phyloP scores from a whole-genome alignment of 2,329 filamentous ascomycete genomes.

The Venturia asperata region DNA sequence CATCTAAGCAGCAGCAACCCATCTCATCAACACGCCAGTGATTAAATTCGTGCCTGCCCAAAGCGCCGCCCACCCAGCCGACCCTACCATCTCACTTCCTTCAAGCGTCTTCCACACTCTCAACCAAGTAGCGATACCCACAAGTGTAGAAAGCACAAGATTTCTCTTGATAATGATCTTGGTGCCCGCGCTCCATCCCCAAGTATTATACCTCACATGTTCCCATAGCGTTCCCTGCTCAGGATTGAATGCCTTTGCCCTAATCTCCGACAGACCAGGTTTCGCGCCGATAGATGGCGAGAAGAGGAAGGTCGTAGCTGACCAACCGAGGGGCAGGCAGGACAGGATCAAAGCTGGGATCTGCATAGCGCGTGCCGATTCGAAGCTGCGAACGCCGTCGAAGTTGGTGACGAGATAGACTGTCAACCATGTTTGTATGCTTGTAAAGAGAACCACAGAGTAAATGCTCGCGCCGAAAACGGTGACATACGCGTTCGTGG shows the following conservation, averaged over 20 bases:
- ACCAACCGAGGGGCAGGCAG: constrained; percentile 62
- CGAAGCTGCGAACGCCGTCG: constrained; percentile 60
- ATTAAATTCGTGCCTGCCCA: constrained; percentile 63
- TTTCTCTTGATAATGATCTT: constrained; percentile 52
- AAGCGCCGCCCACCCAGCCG: constrained; percentile 62
- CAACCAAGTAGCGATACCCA: constrained; percentile 52
- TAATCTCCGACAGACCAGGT: constrained; percentile 39
- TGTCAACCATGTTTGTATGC: constrained; percentile 65
- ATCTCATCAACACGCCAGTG: constrained; percentile 51
- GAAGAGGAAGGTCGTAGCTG: constrained; percentile 72
- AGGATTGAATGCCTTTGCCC: constrained; percentile 56
- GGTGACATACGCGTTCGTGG: constrained; percentile 40
- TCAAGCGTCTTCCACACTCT: constrained; percentile 60
- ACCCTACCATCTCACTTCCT: constrained; percentile 63
- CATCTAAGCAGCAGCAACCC: constrained; percentile 34
- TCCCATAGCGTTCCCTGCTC: constrained; percentile 58
- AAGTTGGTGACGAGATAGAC: constrained; percentile 69
- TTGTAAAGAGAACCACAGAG: constrained; percentile 61
- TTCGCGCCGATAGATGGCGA: constrained; percentile 52
- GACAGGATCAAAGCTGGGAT: constrained; percentile 42
- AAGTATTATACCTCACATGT: constrained; percentile 62
- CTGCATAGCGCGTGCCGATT: constrained; percentile 57
- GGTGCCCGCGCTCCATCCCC: constrained; percentile 61
- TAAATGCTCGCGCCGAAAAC: constrained; percentile 67
- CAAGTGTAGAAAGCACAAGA: constrained; percentile 38